Evolutionary conservation across 441 rosid genomes (phyloP).

Genomic region (Populus hybrid): DNA sequence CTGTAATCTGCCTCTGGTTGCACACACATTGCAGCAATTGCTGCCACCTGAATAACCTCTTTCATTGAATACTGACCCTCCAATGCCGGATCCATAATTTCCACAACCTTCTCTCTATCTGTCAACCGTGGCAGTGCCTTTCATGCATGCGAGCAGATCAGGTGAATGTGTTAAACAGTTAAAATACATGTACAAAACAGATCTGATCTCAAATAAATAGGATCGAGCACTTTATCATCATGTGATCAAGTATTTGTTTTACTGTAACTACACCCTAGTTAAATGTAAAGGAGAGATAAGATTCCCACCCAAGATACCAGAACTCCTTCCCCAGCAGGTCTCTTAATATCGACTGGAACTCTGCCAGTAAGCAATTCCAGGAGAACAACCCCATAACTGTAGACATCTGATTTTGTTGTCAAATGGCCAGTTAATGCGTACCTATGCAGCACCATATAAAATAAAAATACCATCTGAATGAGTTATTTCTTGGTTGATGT

Average conservation of each 20-base stretch:
- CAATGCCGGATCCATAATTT: conserved; percentile 85
- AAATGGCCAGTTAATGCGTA: conserved; percentile 91
- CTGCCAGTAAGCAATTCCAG: conserved; percentile 70
- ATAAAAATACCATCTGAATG: background rate
- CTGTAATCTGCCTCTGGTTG: conserved; percentile 91
- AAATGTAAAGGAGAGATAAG: background rate
- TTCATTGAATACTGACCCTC: conserved; percentile 82
- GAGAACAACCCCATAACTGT: conserved; percentile 77
- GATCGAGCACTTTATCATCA: background rate
- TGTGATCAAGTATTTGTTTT: background rate
- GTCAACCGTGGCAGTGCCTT: conserved; percentile 80
- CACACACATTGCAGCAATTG: conserved; percentile 97
- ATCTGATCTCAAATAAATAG: background rate
- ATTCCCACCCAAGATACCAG: conserved; percentile 73
- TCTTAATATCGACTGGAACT: conserved; percentile 82
- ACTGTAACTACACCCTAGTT: background rate
- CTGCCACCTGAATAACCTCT: conserved; percentile 92
- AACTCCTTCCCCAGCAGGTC: conserved; percentile 78
- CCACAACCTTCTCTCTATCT: conserved; percentile 74
- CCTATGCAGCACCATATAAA: conserved; percentile 37
- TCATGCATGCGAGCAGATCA: background rate
- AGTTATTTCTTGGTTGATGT: background rate
- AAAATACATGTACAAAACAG: background rate
- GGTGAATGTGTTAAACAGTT: background rate
- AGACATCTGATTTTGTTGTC: conserved; percentile 77